phyloP scores from a whole-genome alignment of 208 protist genomes.

The Novymonas esmeraldas region DNA sequence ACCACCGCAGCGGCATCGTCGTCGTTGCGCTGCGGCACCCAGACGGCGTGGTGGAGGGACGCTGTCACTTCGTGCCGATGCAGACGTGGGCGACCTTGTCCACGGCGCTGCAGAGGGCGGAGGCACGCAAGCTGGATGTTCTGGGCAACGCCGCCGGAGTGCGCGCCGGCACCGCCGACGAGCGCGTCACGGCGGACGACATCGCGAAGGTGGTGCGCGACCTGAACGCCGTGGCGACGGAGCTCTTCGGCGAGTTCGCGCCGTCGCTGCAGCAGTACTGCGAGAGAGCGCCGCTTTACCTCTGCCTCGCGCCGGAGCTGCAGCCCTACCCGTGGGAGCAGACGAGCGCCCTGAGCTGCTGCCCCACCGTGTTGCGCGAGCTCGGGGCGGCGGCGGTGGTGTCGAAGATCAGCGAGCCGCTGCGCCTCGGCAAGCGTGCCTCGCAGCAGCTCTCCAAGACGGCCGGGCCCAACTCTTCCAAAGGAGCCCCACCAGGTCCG shows the following conservation, averaged over 20 bases:
- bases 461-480: neutral
- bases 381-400: constrained; percentile 48
- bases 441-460: constrained; percentile 12
- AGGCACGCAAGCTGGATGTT: constrained; percentile 13
- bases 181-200: constrained; percentile 45
- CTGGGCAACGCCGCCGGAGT: constrained; percentile 11
- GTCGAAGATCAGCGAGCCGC: constrained; percentile 32
- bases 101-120: constrained; percentile 24
- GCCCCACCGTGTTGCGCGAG: constrained; percentile 63
- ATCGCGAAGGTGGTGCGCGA: constrained; percentile 15
- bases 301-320: constrained; percentile 74
- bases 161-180: constrained; percentile 17
- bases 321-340: constrained; percentile 75
- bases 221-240: constrained; percentile 19
- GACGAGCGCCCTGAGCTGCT: constrained; percentile 36
- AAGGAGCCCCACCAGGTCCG: constrained; percentile 8
- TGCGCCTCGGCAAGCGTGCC: constrained; percentile 2
- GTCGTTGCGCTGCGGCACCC: constrained; percentile 56
- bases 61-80: constrained; percentile 30
- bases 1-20: constrained; percentile 13
- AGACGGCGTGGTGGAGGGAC: constrained; percentile 50
- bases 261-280: constrained; percentile 34
- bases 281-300: constrained; percentile 50
- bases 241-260: constrained; percentile 53
- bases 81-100: constrained; percentile 22